phyloP scores from a whole-genome alignment of 345 rosid species.

The Aquilaria sinensis region DNA sequence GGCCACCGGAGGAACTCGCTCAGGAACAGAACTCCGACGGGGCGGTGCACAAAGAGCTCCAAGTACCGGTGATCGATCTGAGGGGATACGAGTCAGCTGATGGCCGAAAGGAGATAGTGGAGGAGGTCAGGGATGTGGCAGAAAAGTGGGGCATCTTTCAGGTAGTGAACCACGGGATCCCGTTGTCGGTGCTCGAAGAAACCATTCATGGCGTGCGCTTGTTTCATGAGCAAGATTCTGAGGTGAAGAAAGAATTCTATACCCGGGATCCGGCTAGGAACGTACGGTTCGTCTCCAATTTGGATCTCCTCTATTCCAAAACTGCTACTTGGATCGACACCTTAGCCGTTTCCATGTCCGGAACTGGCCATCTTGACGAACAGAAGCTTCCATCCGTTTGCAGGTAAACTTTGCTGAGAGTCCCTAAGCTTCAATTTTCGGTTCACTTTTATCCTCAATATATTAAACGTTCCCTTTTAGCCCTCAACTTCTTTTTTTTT shows the following conservation, averaged over 20 bases:
- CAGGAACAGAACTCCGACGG: not conserved
- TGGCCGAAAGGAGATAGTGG: constrained; percentile 3
- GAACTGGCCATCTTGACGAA: not conserved
- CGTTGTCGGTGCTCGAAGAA: constrained; percentile 6
- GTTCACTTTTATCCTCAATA: too few relatives aligned
- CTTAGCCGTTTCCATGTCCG: not conserved
- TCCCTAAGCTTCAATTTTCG: too few relatives aligned
- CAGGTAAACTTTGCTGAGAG: not conserved
- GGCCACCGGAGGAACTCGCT: constrained; percentile 8
- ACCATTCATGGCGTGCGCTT: constrained; percentile 7
- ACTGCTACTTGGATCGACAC: constrained; percentile 2
- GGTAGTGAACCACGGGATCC: constrained; percentile 16
- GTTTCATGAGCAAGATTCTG: constrained; percentile 18
- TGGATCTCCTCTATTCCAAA: not conserved
- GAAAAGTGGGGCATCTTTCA: constrained; percentile 21
- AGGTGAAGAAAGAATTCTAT: constrained; percentile 15
- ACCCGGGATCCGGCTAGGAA: constrained; percentile 3
- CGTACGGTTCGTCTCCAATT: constrained; percentile 8
- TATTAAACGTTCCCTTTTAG: too few relatives aligned
- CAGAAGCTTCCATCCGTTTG: not conserved
- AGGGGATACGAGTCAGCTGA: not conserved
- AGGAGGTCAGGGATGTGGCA: not conserved
- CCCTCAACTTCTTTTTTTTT: too few relatives aligned
- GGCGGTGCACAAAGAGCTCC: not conserved
- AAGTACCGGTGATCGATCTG: constrained; percentile 33